Evolutionary conservation across 169 alveolate genomes (phyloP), one percentile per base, ranked within the genome.

Genomic region (Plasmodium gonderi): DNA sequence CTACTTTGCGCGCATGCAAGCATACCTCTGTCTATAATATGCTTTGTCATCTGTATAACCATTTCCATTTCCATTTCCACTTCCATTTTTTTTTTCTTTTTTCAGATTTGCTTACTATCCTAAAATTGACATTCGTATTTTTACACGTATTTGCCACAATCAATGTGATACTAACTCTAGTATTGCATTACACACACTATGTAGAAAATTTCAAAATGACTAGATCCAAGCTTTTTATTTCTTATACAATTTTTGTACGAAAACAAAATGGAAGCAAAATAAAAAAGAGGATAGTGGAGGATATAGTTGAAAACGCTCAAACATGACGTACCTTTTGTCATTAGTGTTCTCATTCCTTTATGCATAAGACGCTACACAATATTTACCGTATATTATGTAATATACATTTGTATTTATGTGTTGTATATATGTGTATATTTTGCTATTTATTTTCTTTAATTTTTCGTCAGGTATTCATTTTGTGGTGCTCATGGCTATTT

Each of bases 401-500:
- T 67, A 9, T 26, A 67, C 31, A 17, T 26, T 67, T 26, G 14
- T 72, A 4, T 11, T n/a, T n/a, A n/a, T n/a, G n/a, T n/a, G n/a
- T n/a, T n/a, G n/a, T 3, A n/a, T 47, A 20, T 49, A 20, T 20
- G 40, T 78, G 38, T 38, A 29, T 6, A 51, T 45, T 42, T 26
- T 47, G n/a, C 45, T 60, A 2, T 60, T 54, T 54, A 20, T 47
- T 23, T 69, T 45, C 40, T 9, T 42, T 26, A 2, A 8, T 81
- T 45, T 33, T 33, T 47, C 60, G 6, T 29, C 64, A 83, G 92
- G 51, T 69, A 33, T 42, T 83, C 64, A 11, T 68, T 45, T 23
- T 83, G 65, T 83, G 92, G 92, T 68, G 92, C 36, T 83, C 92
- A 36, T 83, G 92, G 92, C 51, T 87, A 40, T 87, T 87, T 78